phyloP scores from a whole-genome alignment of 108 stramenopile genomes.

The Craspedostauros australis region DNA sequence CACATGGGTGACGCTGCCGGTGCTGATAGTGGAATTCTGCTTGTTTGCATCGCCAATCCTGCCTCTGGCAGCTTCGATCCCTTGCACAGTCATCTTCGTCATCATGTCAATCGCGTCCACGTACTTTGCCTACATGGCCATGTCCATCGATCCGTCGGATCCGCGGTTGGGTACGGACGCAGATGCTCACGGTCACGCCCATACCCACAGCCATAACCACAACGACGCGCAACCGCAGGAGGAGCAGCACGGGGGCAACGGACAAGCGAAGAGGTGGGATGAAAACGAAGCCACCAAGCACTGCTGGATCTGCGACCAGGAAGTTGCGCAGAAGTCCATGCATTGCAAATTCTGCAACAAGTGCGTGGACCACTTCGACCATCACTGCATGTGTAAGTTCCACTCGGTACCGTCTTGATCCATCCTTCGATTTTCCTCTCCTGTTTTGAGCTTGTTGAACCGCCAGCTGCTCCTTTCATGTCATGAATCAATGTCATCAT shows the following conservation, averaged over 20 bases:
- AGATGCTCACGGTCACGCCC: constrained; percentile 8
- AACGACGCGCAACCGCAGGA: neutral
- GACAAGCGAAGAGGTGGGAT: neutral
- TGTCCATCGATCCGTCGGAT: constrained; percentile 42
- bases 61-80: constrained; percentile 56
- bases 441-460: too few relatives aligned
- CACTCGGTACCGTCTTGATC: too few relatives aligned
- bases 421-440: too few relatives aligned
- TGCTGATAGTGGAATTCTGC: constrained; percentile 53
- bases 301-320: constrained; percentile 82
- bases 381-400: constrained; percentile 85
- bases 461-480: too few relatives aligned
- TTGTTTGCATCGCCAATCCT: constrained; percentile 55
- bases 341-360: constrained; percentile 96
- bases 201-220: constrained; percentile 1
- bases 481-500: neutral
- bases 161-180: constrained; percentile 24
- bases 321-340: constrained; percentile 68
- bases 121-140: constrained; percentile 49
- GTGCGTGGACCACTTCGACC: constrained; percentile 89
- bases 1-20: constrained; percentile 69
- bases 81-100: constrained; percentile 41
- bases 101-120: constrained; percentile 21
- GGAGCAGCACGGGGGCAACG: constrained; percentile 7
- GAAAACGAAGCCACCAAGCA: constrained; percentile 50